Evolutionary conservation across 2,329 filamentous ascomycete genomes (phyloP), one percentile per base, ranked within the genome.

Genomic region (Pezicula rhizophila): DNA sequence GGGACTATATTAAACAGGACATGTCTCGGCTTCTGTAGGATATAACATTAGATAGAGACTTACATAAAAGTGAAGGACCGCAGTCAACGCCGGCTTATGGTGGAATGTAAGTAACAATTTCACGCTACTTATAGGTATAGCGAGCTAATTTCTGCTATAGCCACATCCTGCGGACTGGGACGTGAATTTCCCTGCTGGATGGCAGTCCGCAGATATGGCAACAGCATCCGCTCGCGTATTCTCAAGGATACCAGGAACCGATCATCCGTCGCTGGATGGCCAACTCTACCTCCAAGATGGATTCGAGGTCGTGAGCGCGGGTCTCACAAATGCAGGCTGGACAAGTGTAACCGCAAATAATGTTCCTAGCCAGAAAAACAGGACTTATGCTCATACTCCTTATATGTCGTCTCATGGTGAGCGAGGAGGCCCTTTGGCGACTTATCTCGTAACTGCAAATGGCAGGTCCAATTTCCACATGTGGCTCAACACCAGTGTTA

Each of bases 381-480:
- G 73, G 55, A 81, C 78, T 1, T 88, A 74, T 65, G 75, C 77
- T 39, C 77, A 80, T 64, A 79, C 80, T 20, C 76, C 80, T 23
- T 87, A 80, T 70, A 85, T 87, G 80, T 86, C 81, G 62, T 69
- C 71, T 5, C 68, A 81, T 41, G 84, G 82, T 45, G 80, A 86
- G 64, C 74, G 85, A 51, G 80, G 80, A 40, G 85, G 86, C 1
- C 85, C 85, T 11, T 71, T 89, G 62, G 80, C 80, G 8, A 87
- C 85, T 0, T 89, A 89, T 60, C 77, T 89, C 1, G 79, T 83
- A 4, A 72, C 75, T 15, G 82, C 83, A 1, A 71, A 73, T 42
- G 68, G 70, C 38, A 74, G 80, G 51, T 66, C 70, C 35, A 86
- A 88, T 68, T 89, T 89, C 67, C 74, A 78, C 46, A 69, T 89